Conservation (phyloP, 2,329 filamentous ascomycete genomes). For the Penicillium sp. region DNA sequence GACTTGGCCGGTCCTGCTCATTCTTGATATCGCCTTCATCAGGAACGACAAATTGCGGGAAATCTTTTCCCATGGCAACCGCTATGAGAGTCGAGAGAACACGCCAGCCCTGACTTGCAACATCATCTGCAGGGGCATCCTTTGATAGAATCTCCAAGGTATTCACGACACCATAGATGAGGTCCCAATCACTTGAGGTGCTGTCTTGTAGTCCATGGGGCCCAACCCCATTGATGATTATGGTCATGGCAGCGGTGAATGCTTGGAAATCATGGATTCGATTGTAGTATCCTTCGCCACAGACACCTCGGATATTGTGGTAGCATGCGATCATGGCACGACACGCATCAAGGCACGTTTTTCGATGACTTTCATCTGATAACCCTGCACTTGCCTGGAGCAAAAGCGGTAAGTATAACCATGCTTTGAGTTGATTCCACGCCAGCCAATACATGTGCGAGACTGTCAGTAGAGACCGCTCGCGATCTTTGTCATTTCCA, state of each 20-base stretch:
- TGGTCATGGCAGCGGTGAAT: conserved; percentile 13
- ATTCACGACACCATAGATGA: conserved; percentile 3
- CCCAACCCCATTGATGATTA: conserved; percentile 9
- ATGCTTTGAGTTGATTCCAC: conserved; percentile 10
- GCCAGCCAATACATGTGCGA: not conserved
- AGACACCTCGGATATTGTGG: conserved; percentile 1
- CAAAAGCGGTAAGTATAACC: conserved; percentile 14
- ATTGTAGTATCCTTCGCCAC: conserved; percentile 6
- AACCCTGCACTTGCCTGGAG: not conserved
- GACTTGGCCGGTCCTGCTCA: not conserved
- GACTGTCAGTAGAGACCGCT: conserved; percentile 1
- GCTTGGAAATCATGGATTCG: conserved; percentile 15
- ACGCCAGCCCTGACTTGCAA: conserved; percentile 3
- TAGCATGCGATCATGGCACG: conserved; percentile 12
- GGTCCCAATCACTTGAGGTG: not conserved
- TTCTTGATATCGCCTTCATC: not conserved
- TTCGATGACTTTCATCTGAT: conserved; percentile 6
- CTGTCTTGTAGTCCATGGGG: not conserved
- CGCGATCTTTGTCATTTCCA: not conserved
- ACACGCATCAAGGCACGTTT: conserved; percentile 11
- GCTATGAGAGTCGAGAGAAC: conserved; percentile 6
- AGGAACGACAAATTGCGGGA: not conserved
- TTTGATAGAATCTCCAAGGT: conserved; percentile 1
- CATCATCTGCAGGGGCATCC: conserved; percentile 3
- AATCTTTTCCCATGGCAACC: not conserved